These are phyloP conservation scores for Lactifluus pinguis DNA, from an alignment of 768 basidiomycete genomes.

Conservation along the genomic window DNA sequence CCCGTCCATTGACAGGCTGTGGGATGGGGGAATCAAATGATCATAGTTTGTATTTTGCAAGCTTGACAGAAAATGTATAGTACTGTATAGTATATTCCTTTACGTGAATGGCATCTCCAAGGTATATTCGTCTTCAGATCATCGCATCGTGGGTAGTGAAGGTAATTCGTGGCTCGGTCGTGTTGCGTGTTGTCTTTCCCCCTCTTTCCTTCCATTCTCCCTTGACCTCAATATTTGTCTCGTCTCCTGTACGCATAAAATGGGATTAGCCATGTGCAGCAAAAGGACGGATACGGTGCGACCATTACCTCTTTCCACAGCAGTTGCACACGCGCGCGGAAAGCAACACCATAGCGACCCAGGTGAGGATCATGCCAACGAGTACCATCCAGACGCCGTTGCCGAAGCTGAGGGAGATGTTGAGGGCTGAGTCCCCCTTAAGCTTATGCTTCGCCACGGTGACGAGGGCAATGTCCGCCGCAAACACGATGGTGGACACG, in stretches of 20 bases:
- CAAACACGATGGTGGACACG: constrained; percentile 46
- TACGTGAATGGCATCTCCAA: background rate
- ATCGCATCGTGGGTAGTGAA: background rate
- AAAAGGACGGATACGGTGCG: background rate
- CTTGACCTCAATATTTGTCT: background rate
- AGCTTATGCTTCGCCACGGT: constrained; percentile 41
- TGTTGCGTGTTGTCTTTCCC: background rate
- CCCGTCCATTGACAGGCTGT: background rate
- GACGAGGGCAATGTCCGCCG: constrained; percentile 54
- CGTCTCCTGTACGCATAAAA: background rate
- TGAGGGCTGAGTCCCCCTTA: constrained; percentile 29
- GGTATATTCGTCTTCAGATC: background rate
- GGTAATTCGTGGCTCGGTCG: background rate
- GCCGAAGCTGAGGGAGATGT: constrained; percentile 47
- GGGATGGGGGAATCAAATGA: background rate
- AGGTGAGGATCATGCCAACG: constrained; percentile 42
- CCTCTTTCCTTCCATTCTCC: background rate
- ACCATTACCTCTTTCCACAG: constrained; percentile 35
- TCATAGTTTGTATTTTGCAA: background rate
- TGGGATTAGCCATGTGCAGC: background rate
- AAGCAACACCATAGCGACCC: constrained; percentile 52
- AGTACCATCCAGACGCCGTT: constrained; percentile 69
- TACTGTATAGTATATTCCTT: background rate
- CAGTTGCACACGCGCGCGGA: constrained; percentile 59
- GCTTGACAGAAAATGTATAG: background rate